phyloP scores from a whole-genome alignment of 2,329 filamentous ascomycete genomes.

The Fusarium pseudograminearum region DNA sequence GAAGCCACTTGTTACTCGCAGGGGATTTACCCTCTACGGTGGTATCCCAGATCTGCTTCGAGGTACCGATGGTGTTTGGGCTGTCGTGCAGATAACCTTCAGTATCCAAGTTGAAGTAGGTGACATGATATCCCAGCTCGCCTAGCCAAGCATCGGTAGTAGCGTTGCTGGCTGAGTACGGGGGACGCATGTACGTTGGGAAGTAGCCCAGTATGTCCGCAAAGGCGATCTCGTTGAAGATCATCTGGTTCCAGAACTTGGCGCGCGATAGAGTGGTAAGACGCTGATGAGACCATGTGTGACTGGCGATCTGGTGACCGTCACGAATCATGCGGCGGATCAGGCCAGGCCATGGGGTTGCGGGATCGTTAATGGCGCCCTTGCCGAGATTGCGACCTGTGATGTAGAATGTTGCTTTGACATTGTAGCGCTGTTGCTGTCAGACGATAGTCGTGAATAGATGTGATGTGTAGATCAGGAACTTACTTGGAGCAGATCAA shows the following conservation, averaged over 20 bases:
- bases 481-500: constrained; percentile 53
- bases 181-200: constrained; percentile 60
- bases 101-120: constrained; percentile 72
- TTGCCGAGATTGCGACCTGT: constrained; percentile 55
- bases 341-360: constrained; percentile 51
- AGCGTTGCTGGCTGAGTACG: constrained; percentile 60
- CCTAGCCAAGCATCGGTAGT: constrained; percentile 55
- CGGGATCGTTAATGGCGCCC: constrained; percentile 57
- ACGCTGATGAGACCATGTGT: constrained; percentile 61
- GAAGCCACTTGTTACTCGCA: constrained; percentile 57
- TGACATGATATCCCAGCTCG: constrained; percentile 67
- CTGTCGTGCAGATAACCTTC: constrained; percentile 68
- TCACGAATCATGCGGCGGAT: constrained; percentile 61
- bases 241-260: constrained; percentile 56
- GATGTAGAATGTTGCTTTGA: constrained; percentile 56
- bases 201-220: constrained; percentile 56
- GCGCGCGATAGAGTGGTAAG: constrained; percentile 53
- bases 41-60: constrained; percentile 56
- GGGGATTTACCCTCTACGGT: constrained; percentile 52
- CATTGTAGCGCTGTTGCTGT: constrained; percentile 48
- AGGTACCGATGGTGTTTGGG: constrained; percentile 60
- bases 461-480: background rate
- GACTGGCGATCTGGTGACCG: constrained; percentile 71
- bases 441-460: background rate
- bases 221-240: constrained; percentile 58